Evolutionary conservation across 352 stramenopile genomes (phyloP).

Genomic region (Phytophthora tentaculata): DNA sequence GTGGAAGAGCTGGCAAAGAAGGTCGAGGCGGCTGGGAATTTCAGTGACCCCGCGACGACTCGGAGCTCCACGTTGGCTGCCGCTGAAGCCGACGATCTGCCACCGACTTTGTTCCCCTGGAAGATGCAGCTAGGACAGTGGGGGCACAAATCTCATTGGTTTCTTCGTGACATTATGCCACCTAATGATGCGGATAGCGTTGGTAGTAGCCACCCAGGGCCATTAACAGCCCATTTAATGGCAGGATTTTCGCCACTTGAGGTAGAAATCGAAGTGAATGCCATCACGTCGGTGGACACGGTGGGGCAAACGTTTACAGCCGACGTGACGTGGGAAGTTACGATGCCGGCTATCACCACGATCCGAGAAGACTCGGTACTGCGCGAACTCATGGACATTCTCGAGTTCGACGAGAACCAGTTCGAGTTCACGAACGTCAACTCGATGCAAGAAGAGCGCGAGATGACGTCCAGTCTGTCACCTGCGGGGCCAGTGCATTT

Average conservation of each 20-base stretch:
- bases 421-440: conserved; percentile 55
- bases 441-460: conserved; percentile 41
- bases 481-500: conserved; percentile 38
- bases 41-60: conserved; percentile 4
- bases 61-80: conserved; percentile 20
- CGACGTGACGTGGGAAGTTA: conserved; percentile 58
- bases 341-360: conserved; percentile 44
- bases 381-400: conserved; percentile 43
- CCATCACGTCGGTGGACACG: conserved; percentile 48
- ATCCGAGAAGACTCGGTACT: conserved; percentile 52
- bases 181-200: conserved; percentile 15
- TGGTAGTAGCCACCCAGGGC: conserved; percentile 24
- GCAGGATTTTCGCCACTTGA: conserved; percentile 45
- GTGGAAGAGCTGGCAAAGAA: conserved; percentile 49
- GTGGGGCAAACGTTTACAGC: conserved; percentile 51
- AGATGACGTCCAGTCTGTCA: conserved; percentile 37
- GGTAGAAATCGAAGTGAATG: conserved; percentile 46
- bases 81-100: conserved; percentile 21
- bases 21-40: conserved; percentile 18
- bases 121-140: conserved; percentile 64
- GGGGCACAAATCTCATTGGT: conserved; percentile 55
- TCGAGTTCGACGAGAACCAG: conserved; percentile 47
- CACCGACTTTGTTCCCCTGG: conserved; percentile 54
- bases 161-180: conserved; percentile 49
- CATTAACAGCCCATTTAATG: conserved; percentile 38